A percentile compares a stretch with the other conserved stretches of the same genome.
Conservation (phyloP, 768 basidiomycete genomes). For the Lepiota subincarnata region DNA sequence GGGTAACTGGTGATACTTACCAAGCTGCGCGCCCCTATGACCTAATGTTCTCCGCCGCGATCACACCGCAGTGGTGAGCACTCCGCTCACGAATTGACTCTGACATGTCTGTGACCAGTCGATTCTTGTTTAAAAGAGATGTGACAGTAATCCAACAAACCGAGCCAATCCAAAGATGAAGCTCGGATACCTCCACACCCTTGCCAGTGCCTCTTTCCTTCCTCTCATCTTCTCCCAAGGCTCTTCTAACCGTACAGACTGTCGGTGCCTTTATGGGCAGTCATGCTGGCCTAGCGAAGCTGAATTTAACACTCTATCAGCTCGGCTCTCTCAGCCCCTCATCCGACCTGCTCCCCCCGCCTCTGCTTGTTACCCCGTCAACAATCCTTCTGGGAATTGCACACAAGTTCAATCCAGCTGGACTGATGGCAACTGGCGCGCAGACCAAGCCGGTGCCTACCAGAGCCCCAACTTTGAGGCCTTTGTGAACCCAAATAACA, state of each 20-base stretch:
- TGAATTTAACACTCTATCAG: slow-evolving; percentile 27
- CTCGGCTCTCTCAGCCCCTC: slow-evolving; percentile 39
- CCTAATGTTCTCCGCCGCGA: too few species aligned
- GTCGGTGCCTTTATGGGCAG: slow-evolving; percentile 36
- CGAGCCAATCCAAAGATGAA: neutral
- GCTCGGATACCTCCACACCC: neutral
- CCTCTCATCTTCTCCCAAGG: too few species aligned
- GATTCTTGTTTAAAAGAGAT: too few species aligned
- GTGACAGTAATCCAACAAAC: too few species aligned
- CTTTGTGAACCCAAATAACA: slow-evolving; percentile 30
- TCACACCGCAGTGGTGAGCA: too few species aligned
- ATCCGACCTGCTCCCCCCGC: slow-evolving; percentile 36
- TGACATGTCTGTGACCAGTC: too few species aligned
- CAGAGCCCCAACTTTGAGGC: slow-evolving; percentile 7
- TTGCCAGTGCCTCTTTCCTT: too few species aligned
- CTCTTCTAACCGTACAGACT: slow-evolving; percentile 11
- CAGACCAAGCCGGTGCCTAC: slow-evolving; percentile 4
- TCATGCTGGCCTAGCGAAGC: slow-evolving; percentile 37
- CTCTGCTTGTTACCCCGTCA: slow-evolving; percentile 35
- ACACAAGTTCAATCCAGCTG: slow-evolving; percentile 1
- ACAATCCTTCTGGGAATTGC: slow-evolving; percentile 29
- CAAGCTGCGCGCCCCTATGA: too few species aligned
- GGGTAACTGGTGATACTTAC: too few species aligned
- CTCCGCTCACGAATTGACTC: too few species aligned
- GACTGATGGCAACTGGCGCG: slow-evolving; percentile 9